Evolutionary conservation across 2,329 filamentous ascomycete species (phyloP), one percentile per base, ranked within the genome.

Genomic region (Colletotrichum sp.): DNA sequence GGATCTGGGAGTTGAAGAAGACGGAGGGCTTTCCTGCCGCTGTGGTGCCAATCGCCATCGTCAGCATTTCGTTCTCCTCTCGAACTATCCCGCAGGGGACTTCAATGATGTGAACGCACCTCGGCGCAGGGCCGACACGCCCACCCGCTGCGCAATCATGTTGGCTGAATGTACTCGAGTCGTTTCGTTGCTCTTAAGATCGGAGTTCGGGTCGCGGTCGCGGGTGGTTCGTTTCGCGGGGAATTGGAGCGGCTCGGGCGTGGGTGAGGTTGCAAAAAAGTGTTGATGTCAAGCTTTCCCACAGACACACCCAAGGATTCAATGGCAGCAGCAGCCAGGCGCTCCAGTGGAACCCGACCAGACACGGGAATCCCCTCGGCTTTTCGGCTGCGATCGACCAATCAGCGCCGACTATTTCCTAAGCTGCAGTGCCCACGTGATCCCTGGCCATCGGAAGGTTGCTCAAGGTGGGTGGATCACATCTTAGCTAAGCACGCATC

Each of bases 101-200:
- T 9, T 39, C 26, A 16, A 66, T 71, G 70, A 68, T 57, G 68
- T 69, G 64, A 71, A 82, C 87, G 80, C 83, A 92, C 90, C 88
- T 89, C 90, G 88, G 84, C 90, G 90, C 83, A 92, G 84, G 83
- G 90, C 90, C 85, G 89, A 87, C 79, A 91, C 82, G 83, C 90
- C 90, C 81, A 91, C 87, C 86, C 90, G 86, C 81, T 90, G 89
- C 81, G 89, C 87, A 83, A 88, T 89, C 90, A 92, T 92, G 59
- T 79, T 84, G 81, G 78, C 78, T 52, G 32, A n/a, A 28, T n/a
- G 30, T 61, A 7, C 66, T 21, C n/a, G 26, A n/a, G 28, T 52
- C 43, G 43, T 4, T 52, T 52, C 43, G 43, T 7, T 52, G 1
- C 6, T 52, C 43, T 13, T 6, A 48, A 7, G 43, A 21, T 52